Evolutionary conservation across 768 basidiomycete species (phyloP).

Genomic region (Termitomyces eurrhizus): DNA sequence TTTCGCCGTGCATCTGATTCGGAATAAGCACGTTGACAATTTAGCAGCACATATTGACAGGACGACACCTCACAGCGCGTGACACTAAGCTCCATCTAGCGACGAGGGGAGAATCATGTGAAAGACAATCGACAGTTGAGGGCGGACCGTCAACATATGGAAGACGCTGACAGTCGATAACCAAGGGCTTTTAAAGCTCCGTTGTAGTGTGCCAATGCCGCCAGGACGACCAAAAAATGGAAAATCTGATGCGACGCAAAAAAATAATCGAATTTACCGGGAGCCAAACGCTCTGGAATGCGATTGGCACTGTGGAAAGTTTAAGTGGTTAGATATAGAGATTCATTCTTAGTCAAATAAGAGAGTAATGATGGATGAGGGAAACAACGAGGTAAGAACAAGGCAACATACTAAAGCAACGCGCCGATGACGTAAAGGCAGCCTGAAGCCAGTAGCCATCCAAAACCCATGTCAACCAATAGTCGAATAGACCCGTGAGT

Average conservation of each 20-base stretch:
- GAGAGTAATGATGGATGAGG: conserved; percentile 13
- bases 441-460: conserved; percentile 68
- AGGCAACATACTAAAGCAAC: conserved; percentile 67
- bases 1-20: not conserved
- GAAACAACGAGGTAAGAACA: conserved; percentile 16
- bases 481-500: conserved; percentile 56
- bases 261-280: conserved; percentile 78
- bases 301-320: conserved; percentile 65
- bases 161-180: conserved; percentile 48
- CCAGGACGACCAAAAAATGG: conserved; percentile 74
- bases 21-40: not conserved
- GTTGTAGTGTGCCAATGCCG: conserved; percentile 64
- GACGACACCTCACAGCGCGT: not conserved
- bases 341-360: conserved; percentile 15
- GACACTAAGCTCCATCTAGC: not conserved
- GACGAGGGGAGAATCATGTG: not conserved
- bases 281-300: conserved; percentile 70
- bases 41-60: conserved; percentile 4
- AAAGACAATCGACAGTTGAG: not conserved
- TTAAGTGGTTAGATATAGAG: conserved; percentile 15
- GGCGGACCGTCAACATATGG: conserved; percentile 17
- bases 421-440: conserved; percentile 77
- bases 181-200: conserved; percentile 53
- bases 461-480: conserved; percentile 61
- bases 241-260: conserved; percentile 89